phyloP scores from a whole-genome alignment of 306 rosid genomes.

The Malus asiatica region DNA sequence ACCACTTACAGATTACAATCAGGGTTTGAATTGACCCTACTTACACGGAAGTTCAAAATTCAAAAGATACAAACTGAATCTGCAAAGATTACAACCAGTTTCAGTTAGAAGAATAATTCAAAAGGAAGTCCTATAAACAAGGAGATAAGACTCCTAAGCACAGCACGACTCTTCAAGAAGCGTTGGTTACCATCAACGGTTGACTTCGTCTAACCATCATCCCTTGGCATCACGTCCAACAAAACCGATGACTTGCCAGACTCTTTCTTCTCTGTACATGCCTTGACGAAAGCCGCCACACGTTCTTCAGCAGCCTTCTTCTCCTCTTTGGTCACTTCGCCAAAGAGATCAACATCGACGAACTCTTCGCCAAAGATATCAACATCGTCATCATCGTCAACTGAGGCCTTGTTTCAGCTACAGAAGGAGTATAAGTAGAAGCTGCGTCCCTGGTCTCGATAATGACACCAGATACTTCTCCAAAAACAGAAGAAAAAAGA shows the following conservation, averaged over 20 bases:
- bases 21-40: too few relatives aligned
- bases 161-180: too few relatives aligned
- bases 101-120: too few relatives aligned
- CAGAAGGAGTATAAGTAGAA: constrained; percentile 60
- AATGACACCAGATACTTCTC: constrained; percentile 68
- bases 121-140: too few relatives aligned
- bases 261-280: constrained; percentile 80
- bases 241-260: constrained; percentile 89
- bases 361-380: too few relatives aligned
- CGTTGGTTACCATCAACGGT: too few relatives aligned
- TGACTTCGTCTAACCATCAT: constrained; percentile 32
- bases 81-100: too few relatives aligned
- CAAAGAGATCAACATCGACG: constrained; percentile 63
- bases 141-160: too few relatives aligned
- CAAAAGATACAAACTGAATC: too few relatives aligned
- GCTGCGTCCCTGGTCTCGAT: constrained; percentile 44
- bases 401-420: constrained; percentile 51
- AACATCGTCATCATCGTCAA: constrained; percentile 18
- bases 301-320: constrained; percentile 93
- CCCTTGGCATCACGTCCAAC: constrained; percentile 97
- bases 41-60: too few relatives aligned
- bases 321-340: constrained; percentile 89
- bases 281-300: constrained; percentile 64
- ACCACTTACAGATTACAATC: too few relatives aligned
- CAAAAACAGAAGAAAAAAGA: constrained; percentile 74